These are phyloP conservation scores for Cutaneotrichosporon sp. DNA, from an alignment of 1,284 basidiomycete genomes.

Conservation along the genomic window DNA sequence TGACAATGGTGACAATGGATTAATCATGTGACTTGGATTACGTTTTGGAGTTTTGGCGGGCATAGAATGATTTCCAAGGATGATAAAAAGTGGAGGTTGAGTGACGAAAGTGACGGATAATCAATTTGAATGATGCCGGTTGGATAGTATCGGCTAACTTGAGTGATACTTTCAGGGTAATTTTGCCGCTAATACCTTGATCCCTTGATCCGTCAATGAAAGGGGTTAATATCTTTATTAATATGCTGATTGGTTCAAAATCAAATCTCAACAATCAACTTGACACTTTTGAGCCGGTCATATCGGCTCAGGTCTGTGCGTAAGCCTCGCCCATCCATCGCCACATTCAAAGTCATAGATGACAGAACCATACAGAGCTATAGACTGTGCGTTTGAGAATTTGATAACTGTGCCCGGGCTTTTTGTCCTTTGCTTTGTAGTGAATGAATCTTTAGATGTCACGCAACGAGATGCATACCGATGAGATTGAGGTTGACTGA, in stretches of 20 bases:
- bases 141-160: background rate
- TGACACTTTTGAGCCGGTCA: background rate
- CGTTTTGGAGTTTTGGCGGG: background rate
- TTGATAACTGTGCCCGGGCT: background rate
- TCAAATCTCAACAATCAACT: no score
- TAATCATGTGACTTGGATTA: background rate
- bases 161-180: background rate
- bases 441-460: background rate
- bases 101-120: conserved; percentile 1
- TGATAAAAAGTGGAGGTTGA: conserved; percentile 2
- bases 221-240: no score
- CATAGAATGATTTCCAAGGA: background rate
- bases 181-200: background rate
- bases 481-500: no score
- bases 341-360: background rate
- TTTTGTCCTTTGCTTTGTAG: background rate
- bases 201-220: background rate
- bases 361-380: background rate
- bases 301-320: background rate
- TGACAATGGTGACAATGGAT: background rate
- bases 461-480: background rate
- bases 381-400: background rate
- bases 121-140: background rate
- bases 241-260: no score
- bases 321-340: background rate